Evolutionary conservation across 371 early-diverging fungal species (phyloP).

Genomic region (Circinella umbellata): DNA sequence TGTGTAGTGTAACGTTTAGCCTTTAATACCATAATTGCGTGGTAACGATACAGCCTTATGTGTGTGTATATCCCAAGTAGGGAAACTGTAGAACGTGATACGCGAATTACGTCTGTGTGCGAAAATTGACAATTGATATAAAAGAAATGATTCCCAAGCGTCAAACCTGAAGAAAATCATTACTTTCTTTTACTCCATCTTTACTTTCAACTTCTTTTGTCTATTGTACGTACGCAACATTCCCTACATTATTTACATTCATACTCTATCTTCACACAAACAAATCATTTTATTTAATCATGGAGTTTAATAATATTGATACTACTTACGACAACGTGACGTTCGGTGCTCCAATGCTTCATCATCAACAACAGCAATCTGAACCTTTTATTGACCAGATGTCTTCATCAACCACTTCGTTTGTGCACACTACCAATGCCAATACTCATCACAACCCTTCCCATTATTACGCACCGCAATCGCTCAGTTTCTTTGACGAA

Average conservation of each 20-base stretch:
- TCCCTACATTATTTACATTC: too few relatives aligned
- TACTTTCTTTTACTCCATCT: not conserved
- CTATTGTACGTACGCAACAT: not conserved
- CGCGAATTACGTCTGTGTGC: slow-evolving; percentile 16
- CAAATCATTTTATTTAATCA: too few relatives aligned
- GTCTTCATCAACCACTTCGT: not conserved
- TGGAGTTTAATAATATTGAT: not conserved
- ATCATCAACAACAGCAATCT: not conserved
- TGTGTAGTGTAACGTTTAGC: too few relatives aligned
- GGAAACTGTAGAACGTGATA: slow-evolving; percentile 12
- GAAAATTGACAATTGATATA: slow-evolving; percentile 16
- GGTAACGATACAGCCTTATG: not conserved
- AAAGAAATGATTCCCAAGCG: slow-evolving; percentile 3
- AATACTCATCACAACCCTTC: not conserved
- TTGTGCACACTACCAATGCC: not conserved
- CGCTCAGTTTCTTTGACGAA: not conserved
- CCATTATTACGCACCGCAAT: not conserved
- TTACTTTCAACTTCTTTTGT: not conserved
- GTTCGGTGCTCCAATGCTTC: slow-evolving; percentile 1
- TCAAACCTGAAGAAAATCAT: not conserved
- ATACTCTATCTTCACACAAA: too few relatives aligned
- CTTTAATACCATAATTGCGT: too few relatives aligned
- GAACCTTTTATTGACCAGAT: slow-evolving; percentile 1
- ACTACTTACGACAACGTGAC: slow-evolving; percentile 13
- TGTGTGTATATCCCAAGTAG: not conserved